Conservation (phyloP, 2,329 filamentous ascomycete genomes). For the Sporothrix sp. region DNA sequence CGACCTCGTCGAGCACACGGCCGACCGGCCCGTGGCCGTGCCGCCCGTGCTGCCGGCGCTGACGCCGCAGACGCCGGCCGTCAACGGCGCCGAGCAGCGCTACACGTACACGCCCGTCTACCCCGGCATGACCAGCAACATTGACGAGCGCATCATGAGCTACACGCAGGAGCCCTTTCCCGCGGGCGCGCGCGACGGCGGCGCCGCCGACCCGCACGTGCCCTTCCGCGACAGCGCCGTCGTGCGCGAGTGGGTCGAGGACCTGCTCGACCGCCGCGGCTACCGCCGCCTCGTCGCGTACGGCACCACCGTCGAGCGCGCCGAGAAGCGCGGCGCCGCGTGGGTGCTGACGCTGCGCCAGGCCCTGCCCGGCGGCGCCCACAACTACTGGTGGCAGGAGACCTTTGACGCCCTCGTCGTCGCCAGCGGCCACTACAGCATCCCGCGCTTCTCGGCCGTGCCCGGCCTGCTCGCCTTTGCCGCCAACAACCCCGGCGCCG, state of each 20-base stretch:
- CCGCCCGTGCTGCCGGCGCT: background rate
- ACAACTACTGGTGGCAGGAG: constrained; percentile 31
- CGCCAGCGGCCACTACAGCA: constrained; percentile 31
- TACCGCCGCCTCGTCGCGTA: constrained; percentile 29
- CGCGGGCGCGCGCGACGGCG: constrained; percentile 21
- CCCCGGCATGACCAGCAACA: constrained; percentile 9
- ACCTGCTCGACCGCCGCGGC: constrained; percentile 35
- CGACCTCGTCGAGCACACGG: background rate
- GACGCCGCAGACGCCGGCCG: background rate
- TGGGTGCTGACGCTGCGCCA: constrained; percentile 42
- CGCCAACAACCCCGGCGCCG: constrained; percentile 25
- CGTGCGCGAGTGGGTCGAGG: constrained; percentile 44
- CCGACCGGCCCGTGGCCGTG: background rate
- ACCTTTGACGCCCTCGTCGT: constrained; percentile 31
- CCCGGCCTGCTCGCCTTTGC: constrained; percentile 29
- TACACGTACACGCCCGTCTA: constrained; percentile 8
- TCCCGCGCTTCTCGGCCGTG: constrained; percentile 31
- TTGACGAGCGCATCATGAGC: no score
- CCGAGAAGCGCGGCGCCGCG: constrained; percentile 34
- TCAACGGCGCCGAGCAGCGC: no score
- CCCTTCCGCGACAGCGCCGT: constrained; percentile 51
- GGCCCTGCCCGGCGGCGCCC: no score
- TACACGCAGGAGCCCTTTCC: background rate
- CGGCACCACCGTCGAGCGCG: constrained; percentile 48
- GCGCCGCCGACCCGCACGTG: constrained; percentile 49